phyloP scores from a whole-genome alignment of 768 basidiomycete species.

The Termitomyces sp. region DNA sequence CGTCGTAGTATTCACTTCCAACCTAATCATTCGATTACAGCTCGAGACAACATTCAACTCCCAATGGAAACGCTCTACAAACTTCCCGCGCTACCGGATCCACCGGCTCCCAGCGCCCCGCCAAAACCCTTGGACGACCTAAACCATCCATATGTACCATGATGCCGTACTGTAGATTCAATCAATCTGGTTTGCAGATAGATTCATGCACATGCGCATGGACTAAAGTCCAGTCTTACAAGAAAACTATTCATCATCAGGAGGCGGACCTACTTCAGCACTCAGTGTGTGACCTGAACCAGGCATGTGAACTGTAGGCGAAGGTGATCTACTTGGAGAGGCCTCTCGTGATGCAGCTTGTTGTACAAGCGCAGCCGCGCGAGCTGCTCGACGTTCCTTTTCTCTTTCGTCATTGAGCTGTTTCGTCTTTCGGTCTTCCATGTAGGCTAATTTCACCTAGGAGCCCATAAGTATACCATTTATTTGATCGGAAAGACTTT shows the following conservation, averaged over 20 bases:
- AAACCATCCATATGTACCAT: background rate
- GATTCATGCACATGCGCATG: background rate
- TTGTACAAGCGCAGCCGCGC: constrained; percentile 25
- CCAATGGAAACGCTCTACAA: constrained; percentile 24
- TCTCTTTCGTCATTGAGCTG: constrained; percentile 56
- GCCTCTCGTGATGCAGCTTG: constrained; percentile 13
- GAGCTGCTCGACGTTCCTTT: constrained; percentile 42
- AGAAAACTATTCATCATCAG: constrained; percentile 9
- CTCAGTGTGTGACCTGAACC: constrained; percentile 35
- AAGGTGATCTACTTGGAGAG: constrained; percentile 6
- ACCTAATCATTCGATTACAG: background rate
- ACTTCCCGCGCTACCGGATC: background rate
- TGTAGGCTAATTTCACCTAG: constrained; percentile 74
- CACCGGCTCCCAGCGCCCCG: background rate
- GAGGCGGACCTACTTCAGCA: constrained; percentile 17
- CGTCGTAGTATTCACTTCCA: background rate
- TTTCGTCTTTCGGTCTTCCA: constrained; percentile 72
- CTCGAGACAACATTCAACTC: background rate
- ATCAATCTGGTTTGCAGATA: background rate
- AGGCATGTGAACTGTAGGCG: constrained; percentile 28
- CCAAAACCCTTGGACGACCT: background rate
- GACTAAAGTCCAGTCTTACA: background rate
- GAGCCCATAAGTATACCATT: background rate
- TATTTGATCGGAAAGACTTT: background rate
- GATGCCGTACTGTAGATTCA: background rate